Evolutionary conservation across 2,329 filamentous ascomycete genomes (phyloP).

Genomic region (Lecanicillium sp.): DNA sequence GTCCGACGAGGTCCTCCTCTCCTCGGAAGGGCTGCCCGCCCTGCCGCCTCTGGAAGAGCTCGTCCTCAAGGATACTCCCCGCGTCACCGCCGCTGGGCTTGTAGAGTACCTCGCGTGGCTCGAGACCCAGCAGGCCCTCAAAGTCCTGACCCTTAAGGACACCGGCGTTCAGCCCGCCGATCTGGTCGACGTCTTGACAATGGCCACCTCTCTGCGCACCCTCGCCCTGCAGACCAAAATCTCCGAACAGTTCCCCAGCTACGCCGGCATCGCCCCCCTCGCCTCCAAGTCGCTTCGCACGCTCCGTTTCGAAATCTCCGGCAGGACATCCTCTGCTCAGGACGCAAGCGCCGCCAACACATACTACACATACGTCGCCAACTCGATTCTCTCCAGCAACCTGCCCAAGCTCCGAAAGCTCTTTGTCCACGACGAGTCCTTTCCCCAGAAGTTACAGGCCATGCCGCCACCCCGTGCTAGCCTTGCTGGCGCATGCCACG

Average conservation of each 20-base stretch:
- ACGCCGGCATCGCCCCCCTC: slow-evolving; percentile 51
- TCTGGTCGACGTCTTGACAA: slow-evolving; percentile 55
- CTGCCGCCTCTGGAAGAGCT: slow-evolving; percentile 72
- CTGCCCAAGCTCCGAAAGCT: slow-evolving; percentile 69
- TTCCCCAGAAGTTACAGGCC: slow-evolving; percentile 73
- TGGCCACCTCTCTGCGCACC: slow-evolving; percentile 51
- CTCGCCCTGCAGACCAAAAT: slow-evolving; percentile 49
- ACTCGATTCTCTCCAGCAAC: slow-evolving; percentile 70
- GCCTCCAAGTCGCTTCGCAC: slow-evolving; percentile 62
- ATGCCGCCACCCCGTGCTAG: slow-evolving; percentile 55
- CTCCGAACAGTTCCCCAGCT: slow-evolving; percentile 42
- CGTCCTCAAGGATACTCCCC: slow-evolving; percentile 63
- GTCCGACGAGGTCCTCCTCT: slow-evolving; percentile 69
- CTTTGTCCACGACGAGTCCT: slow-evolving; percentile 79
- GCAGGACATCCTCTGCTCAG: slow-evolving; percentile 49
- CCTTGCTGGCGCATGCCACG: slow-evolving; percentile 19
- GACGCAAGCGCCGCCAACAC: slow-evolving; percentile 49
- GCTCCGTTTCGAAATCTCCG: slow-evolving; percentile 78
- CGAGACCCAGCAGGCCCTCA: slow-evolving; percentile 54
- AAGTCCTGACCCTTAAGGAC: slow-evolving; percentile 62
- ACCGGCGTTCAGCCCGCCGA: slow-evolving; percentile 62
- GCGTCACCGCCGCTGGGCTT: slow-evolving; percentile 67
- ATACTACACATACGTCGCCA: slow-evolving; percentile 82
- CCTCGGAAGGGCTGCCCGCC: slow-evolving; percentile 58
- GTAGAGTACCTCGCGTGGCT: slow-evolving; percentile 58